A percentile compares a stretch with the other conserved stretches of the same genome.
These are phyloP conservation scores for Luffa aegyptiaca DNA, from an alignment of 306 rosid species.

Conservation along the genomic window DNA sequence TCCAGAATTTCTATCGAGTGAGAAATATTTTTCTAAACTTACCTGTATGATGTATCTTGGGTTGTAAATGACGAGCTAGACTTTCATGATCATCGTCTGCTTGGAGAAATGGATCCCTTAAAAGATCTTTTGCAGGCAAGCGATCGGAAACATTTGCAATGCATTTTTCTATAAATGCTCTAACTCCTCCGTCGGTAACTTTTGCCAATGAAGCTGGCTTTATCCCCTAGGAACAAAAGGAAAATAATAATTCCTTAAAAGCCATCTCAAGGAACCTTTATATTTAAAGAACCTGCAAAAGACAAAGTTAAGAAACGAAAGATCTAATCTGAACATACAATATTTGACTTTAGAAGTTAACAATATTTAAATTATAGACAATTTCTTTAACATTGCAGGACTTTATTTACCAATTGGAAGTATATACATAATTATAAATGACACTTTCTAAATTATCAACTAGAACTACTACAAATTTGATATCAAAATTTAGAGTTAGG, in stretches of 20 bases:
- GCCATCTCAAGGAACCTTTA: not conserved
- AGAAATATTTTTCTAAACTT: not conserved
- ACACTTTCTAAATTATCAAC: not conserved
- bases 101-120: slow-evolving; percentile 74
- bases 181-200: slow-evolving; percentile 57
- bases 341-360: not conserved
- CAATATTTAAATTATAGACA: not conserved
- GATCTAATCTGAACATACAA: not conserved
- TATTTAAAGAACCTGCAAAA: not conserved
- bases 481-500: not conserved
- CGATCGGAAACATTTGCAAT: slow-evolving; percentile 65
- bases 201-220: slow-evolving; percentile 87
- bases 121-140: slow-evolving; percentile 74
- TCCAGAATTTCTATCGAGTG: not conserved
- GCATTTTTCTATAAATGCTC: slow-evolving; percentile 78
- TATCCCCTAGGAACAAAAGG: slow-evolving; percentile 52
- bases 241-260: not conserved
- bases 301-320: not conserved
- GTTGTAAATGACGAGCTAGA: slow-evolving; percentile 30
- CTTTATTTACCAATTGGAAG: not conserved
- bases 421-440: not conserved
- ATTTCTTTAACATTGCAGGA: not conserved
- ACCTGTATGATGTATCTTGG: slow-evolving; percentile 30
- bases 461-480: not conserved
- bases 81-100: slow-evolving; percentile 45